phyloP scores from a whole-genome alignment of 2,329 filamentous ascomycete genomes.

The Anisogramma anomala region DNA sequence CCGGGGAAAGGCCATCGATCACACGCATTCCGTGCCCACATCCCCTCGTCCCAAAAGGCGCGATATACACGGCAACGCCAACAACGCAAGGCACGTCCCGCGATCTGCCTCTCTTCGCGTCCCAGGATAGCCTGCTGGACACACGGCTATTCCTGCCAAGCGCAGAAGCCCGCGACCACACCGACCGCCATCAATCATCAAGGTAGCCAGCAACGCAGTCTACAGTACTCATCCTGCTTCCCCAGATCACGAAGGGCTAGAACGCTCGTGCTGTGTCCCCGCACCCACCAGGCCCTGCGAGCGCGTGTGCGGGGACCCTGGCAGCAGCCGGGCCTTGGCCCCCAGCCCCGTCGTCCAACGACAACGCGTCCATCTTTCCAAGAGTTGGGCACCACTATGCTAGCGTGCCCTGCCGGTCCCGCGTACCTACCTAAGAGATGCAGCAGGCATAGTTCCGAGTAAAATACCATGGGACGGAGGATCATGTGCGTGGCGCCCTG shows the following conservation, averaged over 20 bases:
- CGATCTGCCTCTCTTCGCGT: conserved; percentile 10
- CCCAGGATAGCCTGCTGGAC: conserved; percentile 14
- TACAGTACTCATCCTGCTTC: too few species aligned
- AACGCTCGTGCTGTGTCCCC: background rate
- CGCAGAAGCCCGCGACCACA: background rate
- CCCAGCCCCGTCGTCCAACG: too few species aligned
- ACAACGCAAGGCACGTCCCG: conserved; percentile 4
- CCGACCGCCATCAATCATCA: too few species aligned
- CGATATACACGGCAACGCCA: conserved; percentile 9
- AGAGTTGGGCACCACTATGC: conserved; percentile 4
- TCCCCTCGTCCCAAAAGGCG: background rate
- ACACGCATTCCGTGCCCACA: conserved; percentile 1
- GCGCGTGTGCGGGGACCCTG: conserved; percentile 1
- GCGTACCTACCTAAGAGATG: conserved; percentile 1
- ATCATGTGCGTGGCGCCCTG: too few species aligned
- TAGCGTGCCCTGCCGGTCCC: background rate
- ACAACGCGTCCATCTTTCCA: too few species aligned
- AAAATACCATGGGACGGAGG: too few species aligned
- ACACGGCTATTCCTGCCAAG: conserved; percentile 12
- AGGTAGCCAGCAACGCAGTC: too few species aligned
- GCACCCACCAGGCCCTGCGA: background rate
- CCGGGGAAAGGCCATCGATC: background rate
- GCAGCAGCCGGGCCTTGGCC: too few species aligned
- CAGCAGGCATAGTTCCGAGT: too few species aligned
- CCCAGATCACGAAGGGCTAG: too few species aligned